phyloP scores from a whole-genome alignment of 2,329 filamentous ascomycete species.

The Aschersonia sp. region DNA sequence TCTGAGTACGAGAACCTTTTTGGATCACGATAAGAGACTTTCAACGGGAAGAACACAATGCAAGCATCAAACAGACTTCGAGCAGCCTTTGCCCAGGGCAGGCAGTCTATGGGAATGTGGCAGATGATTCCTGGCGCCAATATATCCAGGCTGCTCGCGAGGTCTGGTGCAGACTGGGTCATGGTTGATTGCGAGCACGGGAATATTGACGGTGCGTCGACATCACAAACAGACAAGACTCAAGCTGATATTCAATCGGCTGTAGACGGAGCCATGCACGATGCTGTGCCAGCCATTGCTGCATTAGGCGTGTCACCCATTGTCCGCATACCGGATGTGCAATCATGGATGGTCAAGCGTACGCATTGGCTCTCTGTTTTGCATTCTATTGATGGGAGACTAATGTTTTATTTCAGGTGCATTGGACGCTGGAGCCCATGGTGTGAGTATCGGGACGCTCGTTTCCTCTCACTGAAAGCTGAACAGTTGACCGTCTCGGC shows the following conservation, averaged over 20 bases:
- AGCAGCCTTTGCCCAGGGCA: constrained; percentile 31
- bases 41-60: constrained; percentile 15
- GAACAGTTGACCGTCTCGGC: constrained; percentile 4
- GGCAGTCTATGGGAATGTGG: constrained; percentile 42
- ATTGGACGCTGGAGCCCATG: constrained; percentile 35
- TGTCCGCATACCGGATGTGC: constrained; percentile 36
- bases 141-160: constrained; percentile 42
- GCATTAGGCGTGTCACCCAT: constrained; percentile 27
- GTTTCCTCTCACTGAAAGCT: neutral
- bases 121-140: constrained; percentile 49
- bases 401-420: constrained; percentile 16
- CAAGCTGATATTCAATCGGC: neutral
- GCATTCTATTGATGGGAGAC: too few relatives aligned
- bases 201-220: constrained; percentile 28
- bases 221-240: neutral
- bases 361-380: constrained; percentile 1
- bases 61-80: constrained; percentile 31
- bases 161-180: constrained; percentile 51
- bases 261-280: constrained; percentile 35
- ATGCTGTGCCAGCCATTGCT: constrained; percentile 36
- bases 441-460: constrained; percentile 19
- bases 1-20: too few relatives aligned
- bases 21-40: too few relatives aligned
- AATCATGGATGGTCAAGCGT: constrained; percentile 32
- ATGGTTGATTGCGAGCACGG: constrained; percentile 43